phyloP scores from a whole-genome alignment of 257 asterid species.

The Sherardia arvensis region DNA sequence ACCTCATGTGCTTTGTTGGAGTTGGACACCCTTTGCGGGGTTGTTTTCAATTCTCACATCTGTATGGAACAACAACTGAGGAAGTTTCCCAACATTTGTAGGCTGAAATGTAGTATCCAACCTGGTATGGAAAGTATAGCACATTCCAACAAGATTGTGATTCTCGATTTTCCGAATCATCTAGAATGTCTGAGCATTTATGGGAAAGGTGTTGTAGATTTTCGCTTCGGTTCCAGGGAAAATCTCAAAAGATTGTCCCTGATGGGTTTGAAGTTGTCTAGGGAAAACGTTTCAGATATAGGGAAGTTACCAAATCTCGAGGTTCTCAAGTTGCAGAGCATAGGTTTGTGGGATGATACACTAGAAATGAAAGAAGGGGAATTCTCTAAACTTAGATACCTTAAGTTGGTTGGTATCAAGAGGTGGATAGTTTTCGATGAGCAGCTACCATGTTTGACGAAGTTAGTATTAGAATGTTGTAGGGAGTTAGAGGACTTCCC shows the following conservation, averaged over 20 bases:
- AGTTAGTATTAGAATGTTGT: not conserved
- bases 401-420: not conserved
- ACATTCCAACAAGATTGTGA: not conserved
- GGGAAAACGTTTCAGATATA: not conserved
- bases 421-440: not conserved
- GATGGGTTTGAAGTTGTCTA: not conserved
- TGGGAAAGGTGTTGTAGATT: not conserved
- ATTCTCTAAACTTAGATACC: not conserved
- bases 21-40: not conserved
- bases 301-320: not conserved
- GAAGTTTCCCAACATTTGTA: not conserved
- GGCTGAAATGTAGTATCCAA: not conserved
- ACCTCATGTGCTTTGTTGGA: not conserved
- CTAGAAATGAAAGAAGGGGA: not conserved
- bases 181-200: not conserved
- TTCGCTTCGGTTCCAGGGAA: not conserved
- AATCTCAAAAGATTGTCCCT: not conserved
- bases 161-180: not conserved
- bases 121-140: not conserved
- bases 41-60: not conserved
- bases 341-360: not conserved
- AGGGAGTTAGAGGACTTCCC: not conserved
- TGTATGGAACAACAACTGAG: not conserved
- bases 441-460: not conserved
- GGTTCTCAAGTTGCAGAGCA: not conserved